Evolutionary conservation across 495 filamentous ascomycete species (phyloP).

Genomic region (Lasiosphaeria hispida): DNA sequence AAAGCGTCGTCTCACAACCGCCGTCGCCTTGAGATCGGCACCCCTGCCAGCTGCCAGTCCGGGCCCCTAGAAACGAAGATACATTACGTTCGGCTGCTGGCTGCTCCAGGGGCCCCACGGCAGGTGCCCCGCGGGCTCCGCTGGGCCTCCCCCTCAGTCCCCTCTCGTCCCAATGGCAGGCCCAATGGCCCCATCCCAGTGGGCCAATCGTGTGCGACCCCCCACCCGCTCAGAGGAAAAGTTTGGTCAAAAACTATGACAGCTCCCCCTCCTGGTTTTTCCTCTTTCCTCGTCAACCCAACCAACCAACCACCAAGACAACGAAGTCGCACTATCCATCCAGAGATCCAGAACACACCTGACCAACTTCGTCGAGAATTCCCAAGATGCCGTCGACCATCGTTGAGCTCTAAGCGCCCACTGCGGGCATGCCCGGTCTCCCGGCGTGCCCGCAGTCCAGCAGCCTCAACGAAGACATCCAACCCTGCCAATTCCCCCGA

Average conservation of each 20-base stretch:
- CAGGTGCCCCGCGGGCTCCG: conserved; percentile 19
- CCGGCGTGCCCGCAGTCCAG: conserved; percentile 63
- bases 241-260: conserved; percentile 34
- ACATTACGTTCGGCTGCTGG: too few species aligned
- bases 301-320: conserved; percentile 51
- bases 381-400: conserved; percentile 74
- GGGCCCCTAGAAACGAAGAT: background rate
- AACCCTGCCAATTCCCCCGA: conserved; percentile 67
- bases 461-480: conserved; percentile 76
- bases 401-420: conserved; percentile 92
- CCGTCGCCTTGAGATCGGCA: conserved; percentile 1
- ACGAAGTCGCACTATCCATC: conserved; percentile 63
- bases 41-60: conserved; percentile 13
- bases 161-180: conserved; percentile 10
- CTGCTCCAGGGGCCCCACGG: background rate
- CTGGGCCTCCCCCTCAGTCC: background rate
- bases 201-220: conserved; percentile 7
- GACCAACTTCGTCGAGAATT: conserved; percentile 75
- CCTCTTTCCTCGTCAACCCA: conserved; percentile 35
- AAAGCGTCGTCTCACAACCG: conserved; percentile 14
- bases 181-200: background rate
- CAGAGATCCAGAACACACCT: conserved; percentile 38
- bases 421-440: conserved; percentile 62
- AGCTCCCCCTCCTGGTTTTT: conserved; percentile 34
- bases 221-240: conserved; percentile 32